Conservation (phyloP, 495 filamentous ascomycete genomes). For the Aspergillus cavernicola region DNA sequence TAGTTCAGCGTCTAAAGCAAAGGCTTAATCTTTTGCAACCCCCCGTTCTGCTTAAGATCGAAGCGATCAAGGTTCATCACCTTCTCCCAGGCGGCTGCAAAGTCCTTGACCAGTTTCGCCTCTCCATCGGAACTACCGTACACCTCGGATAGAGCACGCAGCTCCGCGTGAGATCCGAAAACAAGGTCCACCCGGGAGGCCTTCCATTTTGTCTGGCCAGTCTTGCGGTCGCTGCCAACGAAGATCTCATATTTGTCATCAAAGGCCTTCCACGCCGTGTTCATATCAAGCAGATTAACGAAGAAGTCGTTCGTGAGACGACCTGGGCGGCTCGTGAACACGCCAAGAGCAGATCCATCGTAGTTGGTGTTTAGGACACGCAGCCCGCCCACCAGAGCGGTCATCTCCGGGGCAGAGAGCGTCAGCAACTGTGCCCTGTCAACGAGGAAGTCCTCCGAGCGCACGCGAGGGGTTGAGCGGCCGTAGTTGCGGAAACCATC, state of each 20-base stretch:
- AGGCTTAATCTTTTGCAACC: neutral
- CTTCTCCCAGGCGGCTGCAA: conserved; percentile 67
- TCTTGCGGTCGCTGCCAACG: conserved; percentile 62
- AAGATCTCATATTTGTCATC: conserved; percentile 48
- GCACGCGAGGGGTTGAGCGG: conserved; percentile 51
- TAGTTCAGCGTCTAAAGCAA: neutral
- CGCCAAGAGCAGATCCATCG: conserved; percentile 57
- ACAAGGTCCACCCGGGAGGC: conserved; percentile 65
- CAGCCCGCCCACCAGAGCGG: conserved; percentile 63
- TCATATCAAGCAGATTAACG: conserved; percentile 65
- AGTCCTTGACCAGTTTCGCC: conserved; percentile 65
- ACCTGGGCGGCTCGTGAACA: conserved; percentile 60
- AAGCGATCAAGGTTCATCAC: conserved; percentile 68
- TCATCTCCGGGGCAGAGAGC: conserved; percentile 63
- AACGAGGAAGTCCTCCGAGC: conserved; percentile 61
- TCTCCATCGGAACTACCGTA: conserved; percentile 53
- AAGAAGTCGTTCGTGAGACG: conserved; percentile 73
- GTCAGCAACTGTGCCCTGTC: conserved; percentile 65
- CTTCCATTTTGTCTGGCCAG: conserved; percentile 63
- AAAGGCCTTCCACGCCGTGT: conserved; percentile 57
- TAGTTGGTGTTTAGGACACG: conserved; percentile 63
- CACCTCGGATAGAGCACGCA: conserved; percentile 64
- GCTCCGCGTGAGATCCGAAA: conserved; percentile 67
- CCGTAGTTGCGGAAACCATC: conserved; percentile 78
- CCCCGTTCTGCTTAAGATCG: conserved; percentile 36